These are phyloP conservation scores for Capsicum rhomboideum DNA, from an alignment of 257 asterid species.

Conservation along the genomic window DNA sequence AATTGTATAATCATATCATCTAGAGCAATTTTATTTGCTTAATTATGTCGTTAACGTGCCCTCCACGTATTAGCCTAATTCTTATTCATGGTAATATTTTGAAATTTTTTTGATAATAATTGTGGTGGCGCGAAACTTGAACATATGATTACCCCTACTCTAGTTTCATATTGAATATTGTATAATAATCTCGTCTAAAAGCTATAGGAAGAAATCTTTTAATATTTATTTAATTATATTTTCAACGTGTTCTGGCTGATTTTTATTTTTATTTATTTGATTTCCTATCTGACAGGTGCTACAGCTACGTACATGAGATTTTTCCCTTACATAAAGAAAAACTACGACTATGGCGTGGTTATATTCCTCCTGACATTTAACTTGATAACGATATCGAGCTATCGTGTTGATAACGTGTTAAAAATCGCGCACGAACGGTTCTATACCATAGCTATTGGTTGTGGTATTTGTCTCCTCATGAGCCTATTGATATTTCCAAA, in stretches of 20 bases:
- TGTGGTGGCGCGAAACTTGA: not conserved
- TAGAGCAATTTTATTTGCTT: too few relatives aligned
- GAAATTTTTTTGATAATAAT: too few relatives aligned
- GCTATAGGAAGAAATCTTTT: not conserved
- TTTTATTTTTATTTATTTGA: not conserved
- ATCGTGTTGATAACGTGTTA: slow-evolving; percentile 62
- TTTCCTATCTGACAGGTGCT: slow-evolving; percentile 33
- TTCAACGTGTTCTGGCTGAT: not conserved
- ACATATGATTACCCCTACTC: not conserved
- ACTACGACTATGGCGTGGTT: slow-evolving; percentile 89
- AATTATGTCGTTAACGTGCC: too few relatives aligned
- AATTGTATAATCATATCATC: too few relatives aligned
- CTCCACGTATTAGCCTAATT: too few relatives aligned
- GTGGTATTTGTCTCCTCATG: slow-evolving; percentile 81
- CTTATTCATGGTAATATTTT: too few relatives aligned
- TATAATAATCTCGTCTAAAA: not conserved
- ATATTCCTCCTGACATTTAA: slow-evolving; percentile 88
- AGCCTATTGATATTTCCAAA: slow-evolving; percentile 69
- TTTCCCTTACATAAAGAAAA: slow-evolving; percentile 69
- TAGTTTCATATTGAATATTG: not conserved
- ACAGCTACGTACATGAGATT: slow-evolving; percentile 70
- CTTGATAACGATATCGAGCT: slow-evolving; percentile 76
- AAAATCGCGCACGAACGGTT: slow-evolving; percentile 67
- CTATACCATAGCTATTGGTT: slow-evolving; percentile 73
- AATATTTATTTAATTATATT: not conserved